phyloP scores from a whole-genome alignment of 139 green algal genomes.

The Asterochloris sp. region DNA sequence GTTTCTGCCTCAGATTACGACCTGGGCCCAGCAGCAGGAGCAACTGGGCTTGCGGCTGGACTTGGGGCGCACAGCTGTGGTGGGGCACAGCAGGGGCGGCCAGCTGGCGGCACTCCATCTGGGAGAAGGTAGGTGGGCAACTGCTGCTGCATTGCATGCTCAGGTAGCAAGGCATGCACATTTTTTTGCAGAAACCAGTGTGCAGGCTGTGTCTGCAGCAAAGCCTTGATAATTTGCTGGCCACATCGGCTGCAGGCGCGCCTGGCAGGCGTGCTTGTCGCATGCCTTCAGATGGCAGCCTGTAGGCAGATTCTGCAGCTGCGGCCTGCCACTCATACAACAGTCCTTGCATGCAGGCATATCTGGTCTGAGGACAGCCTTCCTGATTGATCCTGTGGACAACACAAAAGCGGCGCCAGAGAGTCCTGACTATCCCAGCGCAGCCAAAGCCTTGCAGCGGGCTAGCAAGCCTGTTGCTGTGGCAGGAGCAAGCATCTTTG shows the following conservation, averaged over 20 bases:
- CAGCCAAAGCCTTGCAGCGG: constrained; percentile 26
- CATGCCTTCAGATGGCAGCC: not conserved
- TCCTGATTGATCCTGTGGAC: constrained; percentile 66
- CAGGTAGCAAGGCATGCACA: too few species aligned
- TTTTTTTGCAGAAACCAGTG: not conserved
- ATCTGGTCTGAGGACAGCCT: constrained; percentile 31
- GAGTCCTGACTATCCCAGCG: constrained; percentile 36
- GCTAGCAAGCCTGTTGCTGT: constrained; percentile 30
- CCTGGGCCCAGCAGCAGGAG: constrained; percentile 24
- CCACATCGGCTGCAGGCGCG: not conserved
- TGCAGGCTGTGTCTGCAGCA: not conserved
- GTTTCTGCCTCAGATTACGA: constrained; percentile 1
- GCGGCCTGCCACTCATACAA: not conserved
- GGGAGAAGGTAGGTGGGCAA: constrained; percentile 2
- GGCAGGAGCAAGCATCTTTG: constrained; percentile 32
- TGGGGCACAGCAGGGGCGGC: constrained; percentile 58
- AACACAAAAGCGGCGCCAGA: constrained; percentile 33
- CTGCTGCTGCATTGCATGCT: too few species aligned
- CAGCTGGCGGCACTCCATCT: constrained; percentile 59
- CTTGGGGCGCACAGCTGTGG: constrained; percentile 12
- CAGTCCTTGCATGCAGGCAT: not conserved
- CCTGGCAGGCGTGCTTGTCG: too few species aligned
- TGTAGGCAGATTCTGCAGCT: not conserved
- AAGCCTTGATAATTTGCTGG: too few species aligned
- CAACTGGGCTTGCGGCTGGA: constrained; percentile 25